Base-by-base conservation (phyloP, 768 basidiomycete species). In the Suillus discolor region DNA sequence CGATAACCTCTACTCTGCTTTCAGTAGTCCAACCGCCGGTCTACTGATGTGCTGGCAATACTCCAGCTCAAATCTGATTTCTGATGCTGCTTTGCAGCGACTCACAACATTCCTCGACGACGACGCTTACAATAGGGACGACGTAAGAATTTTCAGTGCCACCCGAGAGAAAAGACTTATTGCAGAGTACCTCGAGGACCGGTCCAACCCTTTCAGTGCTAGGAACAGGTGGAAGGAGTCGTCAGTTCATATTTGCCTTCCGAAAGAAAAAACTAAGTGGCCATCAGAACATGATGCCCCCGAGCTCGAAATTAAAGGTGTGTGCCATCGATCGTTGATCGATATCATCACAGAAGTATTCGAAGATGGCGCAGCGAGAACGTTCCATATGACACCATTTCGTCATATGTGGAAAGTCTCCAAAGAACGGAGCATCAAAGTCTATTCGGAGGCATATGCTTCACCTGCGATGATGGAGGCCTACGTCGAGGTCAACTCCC, bases 311-410 rank as follows among this genome's bases (percentile, higher is more conserved):
- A 18, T 69, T 28, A 28, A 12, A 1, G 57, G 36, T 1, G 34
- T 67, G 3, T 53, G 60, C 16, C 68, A 69, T 39, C 55, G 44
- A 3, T 34, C 34, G 1, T 11, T 67, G 25, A 57, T n/a, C 2
- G n/a, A 65, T n/a, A 42, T 65, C 16, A 65, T 68, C 31, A 65
- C 38, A 3, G 13, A 31, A 1, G 38, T 42, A 2, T 67, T 67
- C n/a, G 31, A 64, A 20, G 60, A 60, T n/a, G n/a, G 42, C 2
- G 11, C 9, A n/a, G n/a, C 4, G 45, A 47, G 11, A 47, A 39
- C 38, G n/a, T 74, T 73, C 54, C 75, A 77, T 45, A 68, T 67
- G n/a, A 62, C 65, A 1, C 72, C 74, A 12, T 77, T 73, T 59
- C 67, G 69, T 47, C 68, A 67, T 2, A 71, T 57, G 38, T 75